These are phyloP conservation scores for Pseudogymnoascus verrucosus DNA, from an alignment of 2,329 filamentous ascomycete genomes.

Conservation along the genomic window DNA sequence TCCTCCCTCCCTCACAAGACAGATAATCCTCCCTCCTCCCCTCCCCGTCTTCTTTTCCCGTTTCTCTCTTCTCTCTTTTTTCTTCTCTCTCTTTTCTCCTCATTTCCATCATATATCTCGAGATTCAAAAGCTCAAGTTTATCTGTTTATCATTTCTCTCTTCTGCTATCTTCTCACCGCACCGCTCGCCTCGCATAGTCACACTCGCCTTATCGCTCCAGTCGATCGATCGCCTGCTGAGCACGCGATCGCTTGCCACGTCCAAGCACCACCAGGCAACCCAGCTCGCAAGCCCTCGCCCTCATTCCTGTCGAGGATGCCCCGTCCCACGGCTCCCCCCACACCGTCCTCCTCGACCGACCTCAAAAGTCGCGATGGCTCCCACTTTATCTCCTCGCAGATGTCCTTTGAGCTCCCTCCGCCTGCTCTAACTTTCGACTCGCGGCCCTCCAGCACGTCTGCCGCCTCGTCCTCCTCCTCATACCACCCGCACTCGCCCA, in stretches of 20 bases:
- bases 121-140: neutral
- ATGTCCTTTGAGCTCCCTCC: conserved; percentile 69
- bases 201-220: conserved; percentile 5
- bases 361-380: conserved; percentile 63
- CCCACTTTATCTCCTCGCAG: conserved; percentile 54
- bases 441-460: conserved; percentile 39
- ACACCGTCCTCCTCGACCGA: conserved; percentile 77
- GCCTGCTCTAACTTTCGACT: conserved; percentile 52
- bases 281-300: neutral
- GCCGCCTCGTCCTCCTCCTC: conserved; percentile 40
- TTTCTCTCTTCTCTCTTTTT: neutral
- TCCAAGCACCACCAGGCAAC: neutral
- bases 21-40: neutral
- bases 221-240: neutral
- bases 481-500: conserved; percentile 38
- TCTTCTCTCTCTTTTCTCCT: neutral
- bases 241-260: conserved; percentile 9
- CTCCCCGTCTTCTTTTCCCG: neutral
- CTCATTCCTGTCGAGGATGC: conserved; percentile 42
- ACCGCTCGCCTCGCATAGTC: neutral
- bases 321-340: conserved; percentile 57
- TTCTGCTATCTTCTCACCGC: neutral
- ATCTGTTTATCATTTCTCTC: neutral
- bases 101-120: neutral
- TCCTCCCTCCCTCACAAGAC: neutral